Percentiles rank a stretch among this genome's conserved stretches.
These are phyloP conservation scores for Petasospora fabianii DNA, from an alignment of 1,139 yeast genomes.

Conservation along the genomic window DNA sequence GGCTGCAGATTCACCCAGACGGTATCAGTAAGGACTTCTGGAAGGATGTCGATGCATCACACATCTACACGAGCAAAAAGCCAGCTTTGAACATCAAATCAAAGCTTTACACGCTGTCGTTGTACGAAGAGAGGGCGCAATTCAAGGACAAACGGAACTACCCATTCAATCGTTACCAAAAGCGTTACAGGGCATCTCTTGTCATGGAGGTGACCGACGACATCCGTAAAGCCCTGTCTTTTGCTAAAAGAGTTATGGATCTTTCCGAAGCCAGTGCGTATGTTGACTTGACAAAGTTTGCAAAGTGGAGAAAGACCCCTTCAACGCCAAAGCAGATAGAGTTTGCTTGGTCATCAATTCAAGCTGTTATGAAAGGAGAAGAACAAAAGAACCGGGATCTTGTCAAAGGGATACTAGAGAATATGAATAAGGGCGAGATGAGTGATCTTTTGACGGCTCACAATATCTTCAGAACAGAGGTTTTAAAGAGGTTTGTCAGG, in stretches of 20 bases:
- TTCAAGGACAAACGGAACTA: conserved; percentile 8
- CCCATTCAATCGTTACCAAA: conserved; percentile 19
- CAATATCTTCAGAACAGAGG: conserved; percentile 7
- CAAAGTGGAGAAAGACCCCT: conserved; percentile 30
- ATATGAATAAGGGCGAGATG: conserved; percentile 36
- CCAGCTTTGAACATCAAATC: not conserved
- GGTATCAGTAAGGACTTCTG: conserved; percentile 14
- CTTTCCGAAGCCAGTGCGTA: conserved; percentile 15
- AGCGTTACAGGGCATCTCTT: conserved; percentile 19
- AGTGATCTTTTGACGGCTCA: conserved; percentile 44
- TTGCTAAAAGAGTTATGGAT: conserved; percentile 22
- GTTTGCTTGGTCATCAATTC: conserved; percentile 39
- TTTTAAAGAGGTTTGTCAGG: conserved; percentile 3
- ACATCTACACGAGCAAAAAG: conserved; percentile 5
- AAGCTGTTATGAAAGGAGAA: conserved; percentile 37
- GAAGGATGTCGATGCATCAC: conserved; percentile 8
- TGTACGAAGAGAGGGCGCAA: conserved; percentile 14
- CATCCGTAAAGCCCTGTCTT: conserved; percentile 19
- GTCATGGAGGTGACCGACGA: conserved; percentile 23
- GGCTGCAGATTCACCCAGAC: conserved; percentile 18
- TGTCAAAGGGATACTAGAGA: conserved; percentile 15
- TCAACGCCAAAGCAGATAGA: conserved; percentile 21
- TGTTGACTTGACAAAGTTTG: conserved; percentile 25
- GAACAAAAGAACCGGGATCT: conserved; percentile 26
- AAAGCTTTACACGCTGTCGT: conserved; percentile 17